A percentile compares a stretch with the other conserved stretches of the same genome.
Evolutionary conservation across 129 eudicot species (phyloP).

Genomic region (Helichrysum umbraculigerum): DNA sequence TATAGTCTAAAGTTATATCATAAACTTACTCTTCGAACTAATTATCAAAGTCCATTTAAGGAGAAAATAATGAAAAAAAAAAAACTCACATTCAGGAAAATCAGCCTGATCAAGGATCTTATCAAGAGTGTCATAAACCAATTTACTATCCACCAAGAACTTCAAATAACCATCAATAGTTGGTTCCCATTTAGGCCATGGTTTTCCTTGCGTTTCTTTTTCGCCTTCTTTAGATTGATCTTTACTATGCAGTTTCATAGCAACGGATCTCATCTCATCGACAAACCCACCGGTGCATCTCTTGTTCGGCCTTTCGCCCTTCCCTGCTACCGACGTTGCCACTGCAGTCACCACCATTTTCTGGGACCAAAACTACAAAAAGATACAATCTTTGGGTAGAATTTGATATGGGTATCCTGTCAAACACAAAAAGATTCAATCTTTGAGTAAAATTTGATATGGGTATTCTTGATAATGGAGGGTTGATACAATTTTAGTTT

Average conservation of each 20-base stretch:
- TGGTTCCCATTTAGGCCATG: constrained; percentile 89
- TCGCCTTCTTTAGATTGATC: constrained; percentile 95
- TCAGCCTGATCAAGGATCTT: constrained; percentile 66
- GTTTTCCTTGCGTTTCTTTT: constrained; percentile 66
- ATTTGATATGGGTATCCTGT: too few species aligned
- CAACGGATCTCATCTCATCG: constrained; percentile 97
- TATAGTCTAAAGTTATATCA: neutral
- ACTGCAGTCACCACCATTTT: constrained; percentile 39
- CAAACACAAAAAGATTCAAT: neutral
- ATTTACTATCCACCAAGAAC: constrained; percentile 90
- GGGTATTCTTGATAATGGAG: neutral
- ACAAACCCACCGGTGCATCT: constrained; percentile 81
- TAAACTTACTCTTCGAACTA: neutral
- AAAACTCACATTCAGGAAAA: constrained; percentile 75
- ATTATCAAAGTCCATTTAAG: neutral
- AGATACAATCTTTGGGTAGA: neutral
- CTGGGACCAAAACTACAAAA: neutral
- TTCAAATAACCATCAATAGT: constrained; percentile 76
- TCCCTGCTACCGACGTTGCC: constrained; percentile 25
- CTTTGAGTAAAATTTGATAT: neutral
- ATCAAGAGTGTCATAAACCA: constrained; percentile 89
- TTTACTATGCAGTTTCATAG: constrained; percentile 82
- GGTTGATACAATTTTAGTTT: neutral
- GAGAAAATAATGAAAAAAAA: neutral
- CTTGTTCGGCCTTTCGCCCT: constrained; percentile 39